Base-by-base conservation (phyloP, 1,284 basidiomycete genomes). In the Golubevia pallescens region DNA sequence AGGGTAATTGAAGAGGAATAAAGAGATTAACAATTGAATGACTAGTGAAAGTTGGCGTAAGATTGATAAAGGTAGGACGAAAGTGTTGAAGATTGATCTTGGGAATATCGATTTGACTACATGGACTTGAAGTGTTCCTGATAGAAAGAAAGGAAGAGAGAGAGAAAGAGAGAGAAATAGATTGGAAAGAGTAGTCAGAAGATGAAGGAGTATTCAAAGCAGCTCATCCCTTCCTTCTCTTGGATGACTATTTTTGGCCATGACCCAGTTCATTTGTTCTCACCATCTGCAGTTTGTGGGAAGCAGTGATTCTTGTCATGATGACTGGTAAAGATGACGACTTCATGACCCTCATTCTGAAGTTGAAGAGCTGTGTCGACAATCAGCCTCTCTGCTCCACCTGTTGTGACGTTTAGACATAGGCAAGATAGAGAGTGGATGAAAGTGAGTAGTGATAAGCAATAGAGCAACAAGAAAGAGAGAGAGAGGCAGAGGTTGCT, bases 331-430 rank as follows among this genome's bases (percentile, higher is more conserved):
- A 95, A 97, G 59, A 99, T 91, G 77, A 92, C 90, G n/a, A 99
- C 93, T 0, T 89, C 87, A 84, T 98, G 95, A 0, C 95, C 96
- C 2, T 91, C 88, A 8, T 89, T 87, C 85, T 97, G 92, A 14
- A 99, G 87, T 1, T 93, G 92, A 0, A 96, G 88, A 0, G 96
- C 95, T 16, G 95, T 94, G 85, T 99, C 96, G n/a, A 98, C 95
- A 0, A 99, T 91, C 7, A 98, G 89, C 56, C 95, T 89, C 86
- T 99, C 96, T 0, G 96, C 96, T 13, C 96, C 96, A 73, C 95
- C 95, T 96, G 74, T 3, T 19, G 42, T 10, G 51, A 34, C 8
- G 14, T 51, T 8, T n/a, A 28, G 24, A 28, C 28, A 14, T 24
- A 34, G 56, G 23, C 21, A 60, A 5, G 42, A 24, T 24, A 62